phyloP scores from a whole-genome alignment of 306 rosid species.

The Castanospermum australe region DNA sequence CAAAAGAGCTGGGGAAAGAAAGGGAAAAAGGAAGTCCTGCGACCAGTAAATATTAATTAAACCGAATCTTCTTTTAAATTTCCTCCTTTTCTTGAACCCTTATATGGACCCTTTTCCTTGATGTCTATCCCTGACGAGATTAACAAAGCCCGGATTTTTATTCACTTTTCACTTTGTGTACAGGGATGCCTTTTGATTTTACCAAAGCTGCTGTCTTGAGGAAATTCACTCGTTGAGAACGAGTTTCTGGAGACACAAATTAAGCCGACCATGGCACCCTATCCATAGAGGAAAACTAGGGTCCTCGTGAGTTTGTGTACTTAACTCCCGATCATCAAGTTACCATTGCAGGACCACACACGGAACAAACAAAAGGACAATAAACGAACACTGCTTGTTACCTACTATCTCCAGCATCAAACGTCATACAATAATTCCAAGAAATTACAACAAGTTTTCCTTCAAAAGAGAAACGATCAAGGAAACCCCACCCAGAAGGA shows the following conservation, averaged over 20 bases:
- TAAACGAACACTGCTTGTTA: slow-evolving; percentile 31
- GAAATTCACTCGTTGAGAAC: no score
- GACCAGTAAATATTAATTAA: not conserved
- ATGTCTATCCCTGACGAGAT: not conserved
- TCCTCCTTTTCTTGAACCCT: not conserved
- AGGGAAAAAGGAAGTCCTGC: not conserved
- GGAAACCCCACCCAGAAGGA: not conserved
- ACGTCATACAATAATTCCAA: slow-evolving; percentile 30
- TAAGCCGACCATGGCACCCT: not conserved
- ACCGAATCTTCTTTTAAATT: not conserved
- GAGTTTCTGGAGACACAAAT: slow-evolving; percentile 1
- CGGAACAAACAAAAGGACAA: slow-evolving; percentile 39
- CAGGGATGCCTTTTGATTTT: not conserved
- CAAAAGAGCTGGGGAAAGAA: not conserved
- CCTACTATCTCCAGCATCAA: slow-evolving; percentile 31
- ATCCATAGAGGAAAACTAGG: not conserved
- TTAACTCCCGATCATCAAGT: slow-evolving; percentile 5
- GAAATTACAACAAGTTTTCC: not conserved
- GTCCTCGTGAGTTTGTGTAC: slow-evolving; percentile 32
- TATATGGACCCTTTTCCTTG: not conserved
- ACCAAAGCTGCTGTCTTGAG: not conserved
- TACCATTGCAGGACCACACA: slow-evolving; percentile 43
- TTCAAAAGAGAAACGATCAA: not conserved
- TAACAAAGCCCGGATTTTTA: not conserved
- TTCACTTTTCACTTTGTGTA: not conserved